Conservation (phyloP, 164 flowering plant genomes). For the Nymphaea colorata region DNA sequence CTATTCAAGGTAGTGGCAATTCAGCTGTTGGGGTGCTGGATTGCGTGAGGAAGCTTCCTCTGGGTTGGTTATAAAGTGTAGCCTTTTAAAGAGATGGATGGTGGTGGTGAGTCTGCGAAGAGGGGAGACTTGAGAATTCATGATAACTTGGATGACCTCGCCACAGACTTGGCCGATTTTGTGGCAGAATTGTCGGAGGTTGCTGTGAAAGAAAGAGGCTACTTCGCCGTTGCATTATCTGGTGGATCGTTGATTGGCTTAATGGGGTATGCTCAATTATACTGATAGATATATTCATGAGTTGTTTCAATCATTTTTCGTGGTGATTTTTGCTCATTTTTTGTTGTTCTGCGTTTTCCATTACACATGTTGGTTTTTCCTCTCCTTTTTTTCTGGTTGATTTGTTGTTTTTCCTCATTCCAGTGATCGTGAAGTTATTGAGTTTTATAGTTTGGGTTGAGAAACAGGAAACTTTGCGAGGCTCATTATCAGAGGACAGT, state of each 20-base stretch:
- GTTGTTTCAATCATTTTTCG: neutral
- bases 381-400: no score
- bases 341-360: neutral
- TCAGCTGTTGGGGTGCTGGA: neutral
- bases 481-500: conserved; percentile 70
- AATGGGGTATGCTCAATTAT: conserved; percentile 41
- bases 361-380: neutral
- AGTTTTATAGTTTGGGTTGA: conserved; percentile 1
- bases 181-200: conserved; percentile 71
- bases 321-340: no score
- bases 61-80: neutral
- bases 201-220: conserved; percentile 76
- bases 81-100: neutral
- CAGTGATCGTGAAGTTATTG: neutral
- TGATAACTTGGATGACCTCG: conserved; percentile 63
- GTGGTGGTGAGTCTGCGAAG: neutral
- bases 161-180: conserved; percentile 66
- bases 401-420: neutral
- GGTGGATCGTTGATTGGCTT: conserved; percentile 90
- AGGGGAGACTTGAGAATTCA: conserved; percentile 33
- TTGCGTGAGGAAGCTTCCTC: neutral
- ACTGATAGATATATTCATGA: neutral
- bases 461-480: conserved; percentile 66
- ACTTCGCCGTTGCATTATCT: conserved; percentile 74
- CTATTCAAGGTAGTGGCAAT: neutral